These are phyloP conservation scores for Pythium phragmitis DNA, from an alignment of 352 stramenopile species.

Conservation along the genomic window DNA sequence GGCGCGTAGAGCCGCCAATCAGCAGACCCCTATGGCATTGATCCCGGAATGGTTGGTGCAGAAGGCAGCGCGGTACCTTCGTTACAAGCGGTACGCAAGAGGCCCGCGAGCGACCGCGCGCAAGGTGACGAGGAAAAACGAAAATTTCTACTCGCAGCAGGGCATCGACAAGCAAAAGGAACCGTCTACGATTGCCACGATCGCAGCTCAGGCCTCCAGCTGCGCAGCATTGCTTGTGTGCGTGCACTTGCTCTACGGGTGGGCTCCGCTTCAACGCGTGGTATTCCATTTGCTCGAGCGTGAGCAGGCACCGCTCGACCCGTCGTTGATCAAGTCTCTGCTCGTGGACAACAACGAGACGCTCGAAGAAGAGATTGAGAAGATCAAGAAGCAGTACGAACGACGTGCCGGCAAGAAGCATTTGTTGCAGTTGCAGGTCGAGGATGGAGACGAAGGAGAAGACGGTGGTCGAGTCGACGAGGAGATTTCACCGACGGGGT, in stretches of 20 bases:
- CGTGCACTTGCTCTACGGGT: conserved; percentile 76
- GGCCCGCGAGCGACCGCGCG: conserved; percentile 58
- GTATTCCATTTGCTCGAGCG: conserved; percentile 63
- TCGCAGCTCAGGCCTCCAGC: conserved; percentile 76
- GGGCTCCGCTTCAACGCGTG: conserved; percentile 59
- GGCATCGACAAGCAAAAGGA: conserved; percentile 60
- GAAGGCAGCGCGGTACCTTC: conserved; percentile 79
- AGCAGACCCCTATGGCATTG: conserved; percentile 5
- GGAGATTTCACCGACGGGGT: conserved; percentile 21
- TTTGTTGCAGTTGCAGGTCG: conserved; percentile 37
- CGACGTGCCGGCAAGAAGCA: conserved; percentile 59
- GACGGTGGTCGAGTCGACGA: neutral
- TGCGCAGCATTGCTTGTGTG: conserved; percentile 79
- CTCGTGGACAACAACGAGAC: conserved; percentile 38
- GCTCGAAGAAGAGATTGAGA: conserved; percentile 69
- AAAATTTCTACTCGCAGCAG: conserved; percentile 80
- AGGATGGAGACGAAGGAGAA: conserved; percentile 24
- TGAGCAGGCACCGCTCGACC: conserved; percentile 29
- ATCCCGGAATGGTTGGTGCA: conserved; percentile 69
- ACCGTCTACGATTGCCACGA: conserved; percentile 60
- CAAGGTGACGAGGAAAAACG: conserved; percentile 58
- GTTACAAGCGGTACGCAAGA: conserved; percentile 81
- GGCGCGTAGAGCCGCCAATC: conserved; percentile 50
- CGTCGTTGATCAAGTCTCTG: conserved; percentile 42
- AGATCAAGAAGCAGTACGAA: conserved; percentile 80